A percentile compares a stretch with the other conserved stretches of the same genome.
These are phyloP conservation scores for Xylaria flabelliformis DNA, from an alignment of 495 filamentous ascomycete species.

Conservation along the genomic window DNA sequence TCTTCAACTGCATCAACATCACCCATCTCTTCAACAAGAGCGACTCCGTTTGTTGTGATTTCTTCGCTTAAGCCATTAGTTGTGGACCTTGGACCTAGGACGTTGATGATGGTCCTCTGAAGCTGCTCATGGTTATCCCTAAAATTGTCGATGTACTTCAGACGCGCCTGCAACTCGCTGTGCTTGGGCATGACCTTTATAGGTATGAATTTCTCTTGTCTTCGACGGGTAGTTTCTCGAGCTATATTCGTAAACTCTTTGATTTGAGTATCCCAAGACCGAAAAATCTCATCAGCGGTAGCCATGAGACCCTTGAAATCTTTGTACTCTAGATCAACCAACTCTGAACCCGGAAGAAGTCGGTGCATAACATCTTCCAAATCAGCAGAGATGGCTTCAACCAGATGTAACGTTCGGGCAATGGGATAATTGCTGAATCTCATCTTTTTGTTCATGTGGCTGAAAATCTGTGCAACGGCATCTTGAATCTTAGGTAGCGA, in stretches of 20 bases:
- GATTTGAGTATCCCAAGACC: slow-evolving; percentile 90
- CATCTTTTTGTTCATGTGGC: slow-evolving; percentile 94
- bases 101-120: slow-evolving; percentile 92
- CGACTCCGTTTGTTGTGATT: slow-evolving; percentile 63
- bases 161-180: slow-evolving; percentile 80
- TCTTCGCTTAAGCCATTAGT: slow-evolving; percentile 57
- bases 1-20: slow-evolving; percentile 99
- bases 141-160: slow-evolving; percentile 94
- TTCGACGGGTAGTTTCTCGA: slow-evolving; percentile 85
- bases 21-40: slow-evolving; percentile 89
- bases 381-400: slow-evolving; percentile 96
- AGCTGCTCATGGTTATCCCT: slow-evolving; percentile 96
- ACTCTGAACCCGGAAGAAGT: slow-evolving; percentile 80
- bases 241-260: slow-evolving; percentile 98
- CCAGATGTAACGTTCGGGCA: slow-evolving; percentile 87
- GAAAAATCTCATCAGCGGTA: slow-evolving; percentile 82
- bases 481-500: slow-evolving; percentile 90
- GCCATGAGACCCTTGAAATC: slow-evolving; percentile 89
- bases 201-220: slow-evolving; percentile 96
- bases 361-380: slow-evolving; percentile 84
- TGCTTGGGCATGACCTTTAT: slow-evolving; percentile 92
- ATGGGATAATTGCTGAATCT: slow-evolving; percentile 95
- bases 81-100: slow-evolving; percentile 75
- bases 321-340: slow-evolving; percentile 89
- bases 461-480: slow-evolving; percentile 84